Percentiles rank a stretch among this genome's conserved stretches.
These are phyloP conservation scores for Pestalotiopsis sp. DNA, from an alignment of 2,329 filamentous ascomycete species.

Conservation along the genomic window DNA sequence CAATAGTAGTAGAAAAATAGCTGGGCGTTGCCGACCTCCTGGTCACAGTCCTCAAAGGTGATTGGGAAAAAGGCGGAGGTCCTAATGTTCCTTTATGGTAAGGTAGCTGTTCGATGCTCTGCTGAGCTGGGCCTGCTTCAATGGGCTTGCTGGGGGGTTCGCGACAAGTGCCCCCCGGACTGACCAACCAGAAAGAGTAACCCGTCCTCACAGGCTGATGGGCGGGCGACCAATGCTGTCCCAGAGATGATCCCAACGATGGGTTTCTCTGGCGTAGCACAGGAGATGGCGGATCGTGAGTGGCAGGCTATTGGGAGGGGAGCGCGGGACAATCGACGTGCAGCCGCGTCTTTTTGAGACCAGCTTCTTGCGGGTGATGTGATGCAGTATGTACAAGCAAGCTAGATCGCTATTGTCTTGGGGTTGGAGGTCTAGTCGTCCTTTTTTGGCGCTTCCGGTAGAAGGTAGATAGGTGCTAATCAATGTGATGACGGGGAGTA, in stretches of 20 bases:
- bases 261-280: not conserved
- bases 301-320: not conserved
- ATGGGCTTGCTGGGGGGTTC: not conserved
- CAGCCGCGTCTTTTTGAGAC: constrained; percentile 9
- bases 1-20: not conserved
- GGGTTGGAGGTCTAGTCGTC: not conserved
- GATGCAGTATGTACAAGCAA: not conserved
- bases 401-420: not conserved
- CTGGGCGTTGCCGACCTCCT: not conserved
- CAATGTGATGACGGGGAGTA: not conserved
- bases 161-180: not conserved
- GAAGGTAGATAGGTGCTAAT: not conserved
- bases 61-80: not conserved
- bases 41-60: not conserved
- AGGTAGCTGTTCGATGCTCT: constrained; percentile 1
- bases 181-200: constrained; percentile 15
- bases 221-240: constrained; percentile 1
- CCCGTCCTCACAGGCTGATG: not conserved
- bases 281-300: not conserved
- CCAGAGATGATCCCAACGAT: constrained; percentile 2
- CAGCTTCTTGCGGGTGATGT: constrained; percentile 2
- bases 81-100: constrained; percentile 5
- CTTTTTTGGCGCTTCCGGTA: not conserved
- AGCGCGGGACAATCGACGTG: constrained; percentile 14
- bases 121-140: not conserved